These are phyloP conservation scores for Puccinia novopanici DNA, from an alignment of 1,284 basidiomycete species.

Conservation along the genomic window DNA sequence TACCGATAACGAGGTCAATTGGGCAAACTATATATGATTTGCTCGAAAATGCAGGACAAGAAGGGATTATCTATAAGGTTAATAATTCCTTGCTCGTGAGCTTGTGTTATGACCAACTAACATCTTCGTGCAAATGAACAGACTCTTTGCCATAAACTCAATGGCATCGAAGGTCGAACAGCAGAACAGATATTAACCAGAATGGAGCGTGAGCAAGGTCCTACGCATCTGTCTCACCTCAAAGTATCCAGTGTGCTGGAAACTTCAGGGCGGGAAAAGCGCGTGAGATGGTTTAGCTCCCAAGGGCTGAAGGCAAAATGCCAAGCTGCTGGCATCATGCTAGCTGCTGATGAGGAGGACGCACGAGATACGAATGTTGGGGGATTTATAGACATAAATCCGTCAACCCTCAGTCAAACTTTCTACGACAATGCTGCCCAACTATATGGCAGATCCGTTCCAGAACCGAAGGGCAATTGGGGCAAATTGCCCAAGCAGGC, in stretches of 20 bases:
- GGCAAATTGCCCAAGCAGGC: constrained; percentile 25
- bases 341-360: constrained; percentile 22
- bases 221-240: constrained; percentile 70
- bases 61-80: constrained; percentile 47
- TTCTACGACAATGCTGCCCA: constrained; percentile 43
- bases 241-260: constrained; percentile 71
- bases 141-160: constrained; percentile 70
- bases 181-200: constrained; percentile 73
- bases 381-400: constrained; percentile 41
- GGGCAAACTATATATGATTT: constrained; percentile 42
- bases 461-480: constrained; percentile 45
- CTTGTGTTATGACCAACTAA: constrained; percentile 5
- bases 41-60: constrained; percentile 30
- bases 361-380: neutral
- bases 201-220: constrained; percentile 68
- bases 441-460: constrained; percentile 27
- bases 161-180: constrained; percentile 73
- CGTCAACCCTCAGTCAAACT: constrained; percentile 15
- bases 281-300: constrained; percentile 71
- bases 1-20: constrained; percentile 42
- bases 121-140: constrained; percentile 56
- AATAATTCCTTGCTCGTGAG: neutral
- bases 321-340: constrained; percentile 26
- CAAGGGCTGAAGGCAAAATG: constrained; percentile 32
- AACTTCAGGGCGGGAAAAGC: constrained; percentile 74